A percentile compares a stretch with the other conserved stretches of the same genome.
phyloP scores from a whole-genome alignment of 2,329 filamentous ascomycete species.

The Thermoascus crustaceus region DNA sequence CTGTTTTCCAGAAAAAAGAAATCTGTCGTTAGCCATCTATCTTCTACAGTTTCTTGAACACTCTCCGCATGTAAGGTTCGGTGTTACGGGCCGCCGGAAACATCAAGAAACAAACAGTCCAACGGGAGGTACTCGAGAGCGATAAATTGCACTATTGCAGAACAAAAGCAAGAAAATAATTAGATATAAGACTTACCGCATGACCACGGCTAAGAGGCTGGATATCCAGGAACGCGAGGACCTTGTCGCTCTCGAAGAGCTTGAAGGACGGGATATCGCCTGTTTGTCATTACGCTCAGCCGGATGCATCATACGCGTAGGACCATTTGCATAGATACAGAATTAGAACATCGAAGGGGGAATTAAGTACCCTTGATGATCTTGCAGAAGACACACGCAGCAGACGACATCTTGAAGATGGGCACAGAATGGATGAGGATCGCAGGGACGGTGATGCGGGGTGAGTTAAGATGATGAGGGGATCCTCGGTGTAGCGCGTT shows the following conservation, averaged over 20 bases:
- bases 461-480: constrained; percentile 8
- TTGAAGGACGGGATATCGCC: constrained; percentile 96
- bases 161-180: constrained; percentile 6
- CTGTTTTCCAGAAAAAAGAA: constrained; percentile 38
- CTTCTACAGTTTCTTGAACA: neutral
- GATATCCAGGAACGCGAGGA: constrained; percentile 93
- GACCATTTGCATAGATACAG: constrained; percentile 4
- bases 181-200: constrained; percentile 53
- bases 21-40: constrained; percentile 9
- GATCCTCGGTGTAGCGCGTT: constrained; percentile 3
- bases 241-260: constrained; percentile 89
- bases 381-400: constrained; percentile 91
- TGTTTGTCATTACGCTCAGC: too few relatives aligned
- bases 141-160: neutral
- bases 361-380: constrained; percentile 72
- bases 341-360: constrained; percentile 1
- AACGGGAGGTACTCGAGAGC: neutral
- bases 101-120: neutral
- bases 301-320: constrained; percentile 3
- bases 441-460: constrained; percentile 14
- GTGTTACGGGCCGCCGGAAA: neutral
- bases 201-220: constrained; percentile 82
- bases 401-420: constrained; percentile 25
- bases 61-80: too few relatives aligned
- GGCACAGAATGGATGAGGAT: constrained; percentile 1